Percentiles rank a stretch among this genome's conserved stretches.
phyloP scores from a whole-genome alignment of 1,284 basidiomycete species.

The Inonotus hispidus region DNA sequence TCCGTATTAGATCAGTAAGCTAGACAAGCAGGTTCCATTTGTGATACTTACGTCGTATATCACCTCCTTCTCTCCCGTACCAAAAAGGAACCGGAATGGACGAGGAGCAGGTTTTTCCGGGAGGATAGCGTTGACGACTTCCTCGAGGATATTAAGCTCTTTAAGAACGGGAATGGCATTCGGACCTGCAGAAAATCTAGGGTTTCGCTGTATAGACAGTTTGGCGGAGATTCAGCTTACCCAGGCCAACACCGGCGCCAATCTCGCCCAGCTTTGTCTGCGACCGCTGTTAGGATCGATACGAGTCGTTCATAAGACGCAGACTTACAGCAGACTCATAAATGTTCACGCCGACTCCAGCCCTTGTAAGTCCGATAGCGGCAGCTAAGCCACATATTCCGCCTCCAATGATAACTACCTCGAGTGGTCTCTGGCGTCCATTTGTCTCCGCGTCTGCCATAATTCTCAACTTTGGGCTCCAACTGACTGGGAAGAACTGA shows the following conservation, averaged over 20 bases:
- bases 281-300: background rate
- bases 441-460: background rate
- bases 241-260: slow-evolving; percentile 49
- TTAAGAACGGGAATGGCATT: slow-evolving; percentile 45
- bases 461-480: background rate
- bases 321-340: slow-evolving; percentile 44
- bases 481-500: background rate
- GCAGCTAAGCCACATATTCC: slow-evolving; percentile 47
- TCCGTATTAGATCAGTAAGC: background rate
- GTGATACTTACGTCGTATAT: slow-evolving; percentile 41
- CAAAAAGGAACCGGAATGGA: slow-evolving; percentile 39
- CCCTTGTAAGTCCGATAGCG: slow-evolving; percentile 38
- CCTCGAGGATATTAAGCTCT: slow-evolving; percentile 39
- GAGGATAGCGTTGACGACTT: slow-evolving; percentile 34
- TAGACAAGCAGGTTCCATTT: background rate
- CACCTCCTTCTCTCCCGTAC: slow-evolving; percentile 36
- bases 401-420: slow-evolving; percentile 47
- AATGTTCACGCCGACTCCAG: slow-evolving; percentile 41
- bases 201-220: background rate
- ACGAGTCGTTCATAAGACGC: background rate
- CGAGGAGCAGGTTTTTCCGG: slow-evolving; percentile 29
- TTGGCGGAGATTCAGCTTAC: slow-evolving; percentile 26
- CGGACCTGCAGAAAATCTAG: slow-evolving; percentile 32
- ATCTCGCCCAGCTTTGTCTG: slow-evolving; percentile 44
- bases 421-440: slow-evolving; percentile 33